Base-by-base conservation (phyloP, 495 filamentous ascomycete species). In the Rostrohypoxylon terebratum region DNA sequence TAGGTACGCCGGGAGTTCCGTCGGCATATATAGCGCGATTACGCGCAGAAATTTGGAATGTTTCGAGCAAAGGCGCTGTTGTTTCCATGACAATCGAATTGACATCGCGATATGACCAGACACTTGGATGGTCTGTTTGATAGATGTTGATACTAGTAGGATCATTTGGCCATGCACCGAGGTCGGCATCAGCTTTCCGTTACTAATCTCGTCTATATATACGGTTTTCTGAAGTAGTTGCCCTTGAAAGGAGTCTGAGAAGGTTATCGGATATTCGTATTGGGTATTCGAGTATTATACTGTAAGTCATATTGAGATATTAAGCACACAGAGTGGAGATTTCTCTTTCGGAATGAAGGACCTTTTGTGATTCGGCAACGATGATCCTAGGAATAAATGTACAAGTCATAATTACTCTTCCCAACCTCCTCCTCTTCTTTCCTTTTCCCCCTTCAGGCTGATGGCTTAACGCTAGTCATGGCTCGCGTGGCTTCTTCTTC, bases 361-460 rank as follows among this genome's bases (percentile, higher is more conserved):
- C 67, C 66, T 66, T 62, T 60, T 65, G 33, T 59, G 58, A 70
- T 70, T 74, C 59, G 59, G 66, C 51, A 47, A 53, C 51, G 63
- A 57, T 62, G 66, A 74, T 59, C 71, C 71, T 74, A 69, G 66
- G 66, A 69, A 69, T 74, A 74, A 63, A 74, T 74, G 61, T 74
- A 74, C 71, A 74, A 50, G 59, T 57, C 36, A 45, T 54, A 54
- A 54, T 66, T 63, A 59, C 55, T 62, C 63, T 20, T 34, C 59
- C 28, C 47, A 16, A 18, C 14, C 51, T 20, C 31, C n/a, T 36
- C 28, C 11, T 25, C 11, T 6, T 55, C 28, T 14, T 13, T 28
- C 28, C 38, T 55, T 54, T 47, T 64, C n/a, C 34, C 9, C 11
- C 33, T 25, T 38, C 50, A 58, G 40, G 47, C 40, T 54, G 40